phyloP scores from a whole-genome alignment of 306 rosid genomes.

The Dalbergia oliveri region DNA sequence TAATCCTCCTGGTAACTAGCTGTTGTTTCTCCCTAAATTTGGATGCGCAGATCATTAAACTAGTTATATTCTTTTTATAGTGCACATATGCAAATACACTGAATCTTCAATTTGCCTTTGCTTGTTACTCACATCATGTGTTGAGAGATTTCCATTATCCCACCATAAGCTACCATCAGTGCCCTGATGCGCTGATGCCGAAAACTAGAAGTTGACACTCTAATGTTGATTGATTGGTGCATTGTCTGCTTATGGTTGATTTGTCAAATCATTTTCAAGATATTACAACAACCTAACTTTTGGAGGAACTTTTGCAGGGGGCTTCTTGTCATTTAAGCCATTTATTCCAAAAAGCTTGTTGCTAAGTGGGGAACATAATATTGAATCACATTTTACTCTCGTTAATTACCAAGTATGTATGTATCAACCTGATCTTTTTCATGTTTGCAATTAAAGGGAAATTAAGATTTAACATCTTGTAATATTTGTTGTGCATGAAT shows the following conservation, averaged over 20 bases:
- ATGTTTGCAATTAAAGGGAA: conserved; percentile 43
- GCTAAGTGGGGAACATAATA: conserved; percentile 77
- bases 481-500: conserved; percentile 31
- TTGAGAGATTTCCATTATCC: conserved; percentile 9
- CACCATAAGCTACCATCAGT: conserved; percentile 32
- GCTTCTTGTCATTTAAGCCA: conserved; percentile 88
- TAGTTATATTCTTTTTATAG: conserved; percentile 20
- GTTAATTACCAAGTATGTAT: conserved; percentile 88
- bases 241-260: conserved; percentile 29
- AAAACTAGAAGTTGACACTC: conserved; percentile 27
- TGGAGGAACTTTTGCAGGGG: conserved; percentile 73
- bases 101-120: conserved; percentile 29
- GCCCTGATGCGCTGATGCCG: not conserved
- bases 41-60: conserved; percentile 31
- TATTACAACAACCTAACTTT: conserved; percentile 37
- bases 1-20: conserved; percentile 76
- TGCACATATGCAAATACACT: conserved; percentile 19
- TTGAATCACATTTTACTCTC: conserved; percentile 87
- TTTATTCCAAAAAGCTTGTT: conserved; percentile 75
- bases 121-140: conserved; percentile 22
- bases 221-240: conserved; percentile 29
- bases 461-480: conserved; percentile 39
- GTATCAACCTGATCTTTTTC: conserved; percentile 49
- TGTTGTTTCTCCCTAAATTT: conserved; percentile 27
- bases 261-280: conserved; percentile 29